A percentile compares a stretch with the other conserved stretches of the same genome.
phyloP scores from a whole-genome alignment of 257 asterid genomes.

The Solanum peruvianum region DNA sequence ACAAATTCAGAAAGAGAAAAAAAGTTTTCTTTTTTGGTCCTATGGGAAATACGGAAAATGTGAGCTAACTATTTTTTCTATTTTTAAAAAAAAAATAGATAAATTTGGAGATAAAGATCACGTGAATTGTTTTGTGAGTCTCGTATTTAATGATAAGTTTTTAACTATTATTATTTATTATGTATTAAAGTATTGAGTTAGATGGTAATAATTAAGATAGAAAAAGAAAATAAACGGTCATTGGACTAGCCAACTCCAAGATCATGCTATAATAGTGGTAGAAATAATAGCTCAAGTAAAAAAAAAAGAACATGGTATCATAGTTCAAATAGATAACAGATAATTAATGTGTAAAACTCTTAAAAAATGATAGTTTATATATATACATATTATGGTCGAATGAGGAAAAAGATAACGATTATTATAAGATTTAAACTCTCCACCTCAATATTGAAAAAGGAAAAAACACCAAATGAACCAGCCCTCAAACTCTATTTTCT shows the following conservation, averaged over 20 bases:
- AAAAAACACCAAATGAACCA: not conserved
- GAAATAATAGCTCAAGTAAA: not conserved
- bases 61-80: not conserved
- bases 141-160: not conserved
- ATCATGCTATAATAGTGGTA: not conserved
- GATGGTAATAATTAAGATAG: not conserved
- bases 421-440: not conserved
- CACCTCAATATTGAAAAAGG: too few species aligned
- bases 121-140: not conserved
- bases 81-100: not conserved
- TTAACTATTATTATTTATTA: too few species aligned
- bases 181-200: not conserved
- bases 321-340: accelerated
- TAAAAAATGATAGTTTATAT: not conserved
- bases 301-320: not conserved
- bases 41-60: not conserved
- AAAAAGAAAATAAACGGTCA: not conserved
- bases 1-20: not conserved
- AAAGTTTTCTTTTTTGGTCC: not conserved
- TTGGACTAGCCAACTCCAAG: not conserved
- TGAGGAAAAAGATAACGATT: not conserved
- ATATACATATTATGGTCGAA: not conserved
- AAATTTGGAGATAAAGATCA: not conserved
- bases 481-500: not conserved
- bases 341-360: not conserved